Evolutionary conservation across 2,329 filamentous ascomycete genomes (phyloP), one percentile per base, ranked within the genome.

Genomic region (Orbilia quercus): DNA sequence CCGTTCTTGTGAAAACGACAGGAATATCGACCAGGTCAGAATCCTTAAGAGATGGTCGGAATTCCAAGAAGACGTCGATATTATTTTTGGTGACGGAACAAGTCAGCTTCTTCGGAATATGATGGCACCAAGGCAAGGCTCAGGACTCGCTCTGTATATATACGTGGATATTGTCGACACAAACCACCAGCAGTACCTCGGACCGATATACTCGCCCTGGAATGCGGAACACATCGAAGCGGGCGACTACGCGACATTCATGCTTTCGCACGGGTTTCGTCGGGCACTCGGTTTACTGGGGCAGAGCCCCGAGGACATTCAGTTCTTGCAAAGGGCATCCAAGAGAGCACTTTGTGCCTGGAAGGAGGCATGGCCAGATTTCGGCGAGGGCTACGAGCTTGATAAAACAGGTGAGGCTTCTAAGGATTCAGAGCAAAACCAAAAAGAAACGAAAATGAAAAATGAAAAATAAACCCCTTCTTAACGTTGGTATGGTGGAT

Each of bases 191-290:
- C 5, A 45, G 7, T 18, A 45, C 20, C 20, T 45, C 3, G 16
- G 16, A 9, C 9, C 28, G 9, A 31, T 31, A 31, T 31, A 31
- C 28, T 9, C 28, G 9, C 4, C 28, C 28, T 9, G 28, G 5
- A 31, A 5, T 9, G 16, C 14, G 18, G 6, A 20, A 1, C 0
- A 23, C 20, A 38, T 47, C n/a, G 1, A 34, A 0, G 1, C 20
- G 12, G 51, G 51, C 7, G 16, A 12, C 16, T 65, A 48, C 14
- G 16, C 45, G 1, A 55, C 38, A 5, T 72, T 54, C 14, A 65
- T 42, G 12, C 28, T 72, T 0, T 42, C 45, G 5, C 18, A 20
- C 11, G 67, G 67, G 1, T 25, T 72, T 7, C 59, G 53, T 45
- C 18, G 18, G 7, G 67, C 67, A 0, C 31, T 65, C 9, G 7